Conservation (phyloP, 108 stramenopile genomes). For the Bacterosira constricta region DNA sequence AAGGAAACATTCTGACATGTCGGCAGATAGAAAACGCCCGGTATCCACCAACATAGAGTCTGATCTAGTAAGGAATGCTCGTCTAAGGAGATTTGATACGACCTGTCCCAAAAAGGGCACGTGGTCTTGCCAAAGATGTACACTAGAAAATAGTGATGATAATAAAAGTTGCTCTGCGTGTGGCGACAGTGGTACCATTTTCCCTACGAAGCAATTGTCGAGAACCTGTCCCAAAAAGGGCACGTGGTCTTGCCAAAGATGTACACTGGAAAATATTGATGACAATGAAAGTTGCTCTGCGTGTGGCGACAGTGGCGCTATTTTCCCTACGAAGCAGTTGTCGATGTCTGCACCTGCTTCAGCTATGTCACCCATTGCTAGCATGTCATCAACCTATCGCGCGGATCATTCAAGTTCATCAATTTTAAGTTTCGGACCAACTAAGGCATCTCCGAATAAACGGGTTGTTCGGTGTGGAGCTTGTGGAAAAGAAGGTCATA, state of each 20-base stretch:
- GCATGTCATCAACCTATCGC: background rate
- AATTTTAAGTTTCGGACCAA: background rate
- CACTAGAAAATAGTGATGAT: background rate
- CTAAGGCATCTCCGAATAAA: constrained; percentile 8
- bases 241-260: constrained; percentile 1
- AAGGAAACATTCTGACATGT: background rate
- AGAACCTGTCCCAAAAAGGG: background rate
- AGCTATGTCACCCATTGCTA: background rate
- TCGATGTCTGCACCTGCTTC: background rate
- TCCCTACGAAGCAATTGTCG: background rate
- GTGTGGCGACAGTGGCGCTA: background rate
- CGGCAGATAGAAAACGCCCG: background rate
- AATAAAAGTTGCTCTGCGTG: constrained; percentile 16
- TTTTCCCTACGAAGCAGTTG: background rate
- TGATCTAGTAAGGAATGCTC: constrained; percentile 29
- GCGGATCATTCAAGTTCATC: constrained; percentile 1
- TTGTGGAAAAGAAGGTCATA: constrained; percentile 56
- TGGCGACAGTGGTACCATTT: background rate
- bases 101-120: background rate
- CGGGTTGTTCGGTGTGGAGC: constrained; percentile 43
- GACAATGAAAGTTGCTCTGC: background rate
- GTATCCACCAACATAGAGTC: constrained; percentile 6
- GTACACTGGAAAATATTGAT: background rate
- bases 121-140: constrained; percentile 17
- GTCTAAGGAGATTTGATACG: constrained; percentile 19